Percentiles rank a stretch among this genome's conserved stretches.
These are phyloP conservation scores for Microsporum ferrugineum DNA, from an alignment of 2,329 filamentous ascomycete genomes.

Conservation along the genomic window DNA sequence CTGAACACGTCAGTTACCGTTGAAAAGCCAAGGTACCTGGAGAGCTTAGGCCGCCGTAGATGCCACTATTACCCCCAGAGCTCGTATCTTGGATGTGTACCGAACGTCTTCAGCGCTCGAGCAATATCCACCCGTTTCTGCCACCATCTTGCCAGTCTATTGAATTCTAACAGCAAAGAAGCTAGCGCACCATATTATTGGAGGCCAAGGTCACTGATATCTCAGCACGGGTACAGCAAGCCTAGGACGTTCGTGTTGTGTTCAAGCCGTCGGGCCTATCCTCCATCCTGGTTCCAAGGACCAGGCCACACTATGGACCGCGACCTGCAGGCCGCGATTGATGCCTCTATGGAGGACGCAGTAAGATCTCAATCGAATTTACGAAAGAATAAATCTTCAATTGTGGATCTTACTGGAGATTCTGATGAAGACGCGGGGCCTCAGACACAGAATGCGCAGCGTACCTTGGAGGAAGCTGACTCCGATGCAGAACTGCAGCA, in stretches of 20 bases:
- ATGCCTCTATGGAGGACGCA: neutral
- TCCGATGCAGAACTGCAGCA: constrained; percentile 13
- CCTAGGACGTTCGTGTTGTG: neutral
- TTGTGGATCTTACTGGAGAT: constrained; percentile 12
- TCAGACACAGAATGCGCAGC: neutral
- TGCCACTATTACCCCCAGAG: neutral
- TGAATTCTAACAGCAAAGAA: neutral
- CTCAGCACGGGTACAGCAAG: neutral
- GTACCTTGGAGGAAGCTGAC: neutral
- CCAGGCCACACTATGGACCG: neutral
- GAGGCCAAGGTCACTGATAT: neutral
- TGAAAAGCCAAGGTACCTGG: neutral
- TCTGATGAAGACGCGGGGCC: constrained; percentile 4
- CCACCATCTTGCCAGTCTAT: neutral
- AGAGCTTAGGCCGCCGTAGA: neutral
- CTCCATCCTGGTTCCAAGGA: neutral
- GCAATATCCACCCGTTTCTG: neutral
- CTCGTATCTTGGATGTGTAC: neutral
- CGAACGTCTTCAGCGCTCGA: neutral
- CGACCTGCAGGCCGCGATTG: constrained; percentile 1
- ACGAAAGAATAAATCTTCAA: neutral
- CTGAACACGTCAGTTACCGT: too few relatives aligned
- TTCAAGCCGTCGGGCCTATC: neutral
- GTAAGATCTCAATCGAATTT: neutral
- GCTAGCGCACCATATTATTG: neutral